Base-by-base conservation (phyloP, 2,329 filamentous ascomycete genomes). In the Colletotrichum eremochloae region DNA sequence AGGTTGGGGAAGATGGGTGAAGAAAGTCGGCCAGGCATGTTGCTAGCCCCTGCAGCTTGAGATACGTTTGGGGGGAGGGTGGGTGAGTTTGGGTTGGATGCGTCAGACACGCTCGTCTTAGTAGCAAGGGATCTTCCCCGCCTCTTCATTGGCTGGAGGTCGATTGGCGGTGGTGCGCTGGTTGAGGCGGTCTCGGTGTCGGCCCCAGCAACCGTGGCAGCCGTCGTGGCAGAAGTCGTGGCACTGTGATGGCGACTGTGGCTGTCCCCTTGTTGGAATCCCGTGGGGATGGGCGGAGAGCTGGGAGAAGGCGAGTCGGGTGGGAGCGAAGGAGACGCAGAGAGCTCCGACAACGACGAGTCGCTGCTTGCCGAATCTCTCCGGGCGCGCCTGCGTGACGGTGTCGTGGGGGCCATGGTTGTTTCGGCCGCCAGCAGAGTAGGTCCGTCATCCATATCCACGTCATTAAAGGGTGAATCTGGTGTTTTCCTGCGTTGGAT, bases 311-410 rank as follows among this genome's bases (percentile, higher is more conserved):
- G 82, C 63, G 83, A 84, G 70, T 72, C 67, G 55, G 66, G 44
- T 57, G 82, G 81, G 63, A 84, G 76, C 12, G 74, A 75, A 8
- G 74, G 74, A 36, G 74, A 75, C 44, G 67, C 61, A 52, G 72
- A 74, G n/a, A 75, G 75, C 79, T 83, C 79, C 80, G 82, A 84
- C 36, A 84, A 79, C n/a, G 83, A 84, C 29, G 83, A 84, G 75
- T 83, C 82, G 78, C 83, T 84, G 9, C 81, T 82, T 40, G 76
- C 81, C 44, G 83, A 84, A 68, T 80, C 79, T 46, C 81, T 78
- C 53, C 83, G 78, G 38, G 74, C 74, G 67, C 80, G 78, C 78
- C 77, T 81, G 33, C 80, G 78, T 67, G 80, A 80, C 42, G 82
- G 82, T 38, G 82, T 84, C 71, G 50, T 46, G 5, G 63, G 20